Evolutionary conservation across 2,329 filamentous ascomycete genomes (phyloP).

Genomic region (Neonectria faginata): DNA sequence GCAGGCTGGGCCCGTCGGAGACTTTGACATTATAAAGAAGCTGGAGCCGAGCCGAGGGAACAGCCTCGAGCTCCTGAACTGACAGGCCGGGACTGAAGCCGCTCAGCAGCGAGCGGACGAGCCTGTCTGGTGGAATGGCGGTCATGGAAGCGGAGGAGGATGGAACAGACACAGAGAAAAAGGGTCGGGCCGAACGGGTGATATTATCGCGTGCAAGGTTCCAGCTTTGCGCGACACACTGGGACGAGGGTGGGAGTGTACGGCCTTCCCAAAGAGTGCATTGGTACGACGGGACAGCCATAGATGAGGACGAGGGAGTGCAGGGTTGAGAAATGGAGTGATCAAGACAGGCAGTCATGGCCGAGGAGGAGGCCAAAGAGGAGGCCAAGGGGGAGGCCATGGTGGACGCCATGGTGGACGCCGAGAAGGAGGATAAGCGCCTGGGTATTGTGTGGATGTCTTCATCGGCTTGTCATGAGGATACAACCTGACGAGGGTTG

Average conservation of each 20-base stretch:
- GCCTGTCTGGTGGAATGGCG: slow-evolving; percentile 39
- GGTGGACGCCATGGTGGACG: background rate
- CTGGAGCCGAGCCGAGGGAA: slow-evolving; percentile 54
- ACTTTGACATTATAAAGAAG: slow-evolving; percentile 57
- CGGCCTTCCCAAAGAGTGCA: slow-evolving; percentile 45
- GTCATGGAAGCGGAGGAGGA: slow-evolving; percentile 39
- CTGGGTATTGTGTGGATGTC: slow-evolving; percentile 10
- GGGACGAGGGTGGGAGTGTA: slow-evolving; percentile 39
- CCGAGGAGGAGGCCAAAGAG: slow-evolving; percentile 5
- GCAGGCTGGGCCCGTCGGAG: slow-evolving; percentile 55
- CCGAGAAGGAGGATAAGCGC: slow-evolving; percentile 9
- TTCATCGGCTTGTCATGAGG: slow-evolving; percentile 18
- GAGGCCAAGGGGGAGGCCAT: background rate
- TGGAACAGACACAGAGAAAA: slow-evolving; percentile 39
- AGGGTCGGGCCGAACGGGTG: slow-evolving; percentile 43
- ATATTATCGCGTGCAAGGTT: slow-evolving; percentile 44
- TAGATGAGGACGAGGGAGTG: slow-evolving; percentile 21
- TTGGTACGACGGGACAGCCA: slow-evolving; percentile 47
- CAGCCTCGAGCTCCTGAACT: slow-evolving; percentile 42
- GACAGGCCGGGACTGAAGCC: slow-evolving; percentile 41
- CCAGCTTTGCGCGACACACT: slow-evolving; percentile 42
- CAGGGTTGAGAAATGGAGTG: slow-evolving; percentile 5
- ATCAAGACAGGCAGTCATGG: background rate
- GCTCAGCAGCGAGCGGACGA: slow-evolving; percentile 43
- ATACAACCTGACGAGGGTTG: slow-evolving; percentile 24